phyloP scores from a whole-genome alignment of 768 basidiomycete species.

The Suillus paluster region DNA sequence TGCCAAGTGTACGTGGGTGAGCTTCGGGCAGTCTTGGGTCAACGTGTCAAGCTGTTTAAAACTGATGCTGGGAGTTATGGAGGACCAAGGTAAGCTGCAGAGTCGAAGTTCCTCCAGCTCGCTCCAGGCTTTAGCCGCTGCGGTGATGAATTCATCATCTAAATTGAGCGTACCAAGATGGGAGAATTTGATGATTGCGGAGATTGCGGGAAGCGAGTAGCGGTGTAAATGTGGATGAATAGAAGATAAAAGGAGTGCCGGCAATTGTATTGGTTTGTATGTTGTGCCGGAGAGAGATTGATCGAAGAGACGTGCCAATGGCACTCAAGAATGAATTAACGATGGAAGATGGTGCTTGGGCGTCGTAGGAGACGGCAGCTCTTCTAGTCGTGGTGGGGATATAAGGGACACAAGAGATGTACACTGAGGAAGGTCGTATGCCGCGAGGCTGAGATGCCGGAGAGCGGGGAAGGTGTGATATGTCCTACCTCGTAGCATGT shows the following conservation, averaged over 20 bases:
- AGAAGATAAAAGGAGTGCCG: slow-evolving; percentile 25
- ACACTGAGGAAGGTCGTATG: slow-evolving; percentile 33
- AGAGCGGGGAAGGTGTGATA: slow-evolving; percentile 23
- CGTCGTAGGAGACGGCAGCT: slow-evolving; percentile 30
- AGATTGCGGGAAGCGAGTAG: slow-evolving; percentile 26
- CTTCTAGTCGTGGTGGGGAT: slow-evolving; percentile 26
- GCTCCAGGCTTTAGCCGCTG: slow-evolving; percentile 33
- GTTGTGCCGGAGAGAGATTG: slow-evolving; percentile 34
- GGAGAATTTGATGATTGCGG: slow-evolving; percentile 23
- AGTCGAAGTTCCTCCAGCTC: slow-evolving; percentile 29
- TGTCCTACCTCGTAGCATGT: slow-evolving; percentile 15
- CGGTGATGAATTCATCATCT: slow-evolving; percentile 29
- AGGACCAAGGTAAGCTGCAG: slow-evolving; percentile 31
- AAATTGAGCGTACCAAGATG: slow-evolving; percentile 33
- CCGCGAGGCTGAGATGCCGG: slow-evolving; percentile 26
- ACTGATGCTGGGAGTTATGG: slow-evolving; percentile 7
- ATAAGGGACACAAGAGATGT: slow-evolving; percentile 28
- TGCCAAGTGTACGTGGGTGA: slow-evolving; percentile 24
- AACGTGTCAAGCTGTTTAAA: slow-evolving; percentile 28
- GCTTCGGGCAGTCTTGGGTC: slow-evolving; percentile 19
- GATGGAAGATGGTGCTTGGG: slow-evolving; percentile 25
- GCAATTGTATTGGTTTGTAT: slow-evolving; percentile 25
- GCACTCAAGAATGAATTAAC: slow-evolving; percentile 28
- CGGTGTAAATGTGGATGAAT: slow-evolving; percentile 28
- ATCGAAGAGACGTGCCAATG: slow-evolving; percentile 3